These are phyloP conservation scores for Calocera cornea DNA, from an alignment of 768 basidiomycete genomes.

Conservation along the genomic window DNA sequence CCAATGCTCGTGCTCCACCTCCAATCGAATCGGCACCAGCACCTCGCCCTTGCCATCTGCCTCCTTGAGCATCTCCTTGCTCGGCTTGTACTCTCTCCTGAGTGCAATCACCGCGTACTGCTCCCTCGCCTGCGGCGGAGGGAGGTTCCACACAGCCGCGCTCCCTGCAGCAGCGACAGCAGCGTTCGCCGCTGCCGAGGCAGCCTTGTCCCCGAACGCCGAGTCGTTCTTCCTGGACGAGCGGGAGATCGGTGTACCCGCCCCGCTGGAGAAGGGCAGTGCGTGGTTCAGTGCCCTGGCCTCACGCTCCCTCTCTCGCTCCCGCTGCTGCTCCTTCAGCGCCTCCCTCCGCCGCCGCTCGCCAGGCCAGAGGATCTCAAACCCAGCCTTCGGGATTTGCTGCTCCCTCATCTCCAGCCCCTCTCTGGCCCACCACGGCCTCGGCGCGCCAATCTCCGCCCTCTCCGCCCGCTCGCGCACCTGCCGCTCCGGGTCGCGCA, in stretches of 20 bases:
- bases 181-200: conserved; percentile 10
- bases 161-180: neutral
- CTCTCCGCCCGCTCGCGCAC: conserved; percentile 10
- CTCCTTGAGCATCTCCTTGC: conserved; percentile 23
- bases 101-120: neutral
- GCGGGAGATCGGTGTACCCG: conserved; percentile 12
- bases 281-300: conserved; percentile 42
- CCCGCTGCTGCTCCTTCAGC: conserved; percentile 33
- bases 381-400: conserved; percentile 43
- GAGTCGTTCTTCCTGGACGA: conserved; percentile 42
- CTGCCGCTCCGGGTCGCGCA: conserved; percentile 12
- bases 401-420: conserved; percentile 25
- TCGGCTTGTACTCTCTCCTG: neutral
- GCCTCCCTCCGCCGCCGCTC: conserved; percentile 30
- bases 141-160: neutral
- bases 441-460: conserved; percentile 15
- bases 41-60: conserved; percentile 40
- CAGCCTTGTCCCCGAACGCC: conserved; percentile 42
- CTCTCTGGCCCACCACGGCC: conserved; percentile 16
- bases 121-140: neutral
- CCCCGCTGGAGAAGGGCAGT: conserved; percentile 26
- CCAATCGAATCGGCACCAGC: conserved; percentile 88
- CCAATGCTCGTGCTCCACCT: conserved; percentile 88
- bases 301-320: conserved; percentile 45
- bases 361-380: conserved; percentile 45